Conservation (phyloP, 2,329 filamentous ascomycete genomes). For the Microsporum ferrugineum region DNA sequence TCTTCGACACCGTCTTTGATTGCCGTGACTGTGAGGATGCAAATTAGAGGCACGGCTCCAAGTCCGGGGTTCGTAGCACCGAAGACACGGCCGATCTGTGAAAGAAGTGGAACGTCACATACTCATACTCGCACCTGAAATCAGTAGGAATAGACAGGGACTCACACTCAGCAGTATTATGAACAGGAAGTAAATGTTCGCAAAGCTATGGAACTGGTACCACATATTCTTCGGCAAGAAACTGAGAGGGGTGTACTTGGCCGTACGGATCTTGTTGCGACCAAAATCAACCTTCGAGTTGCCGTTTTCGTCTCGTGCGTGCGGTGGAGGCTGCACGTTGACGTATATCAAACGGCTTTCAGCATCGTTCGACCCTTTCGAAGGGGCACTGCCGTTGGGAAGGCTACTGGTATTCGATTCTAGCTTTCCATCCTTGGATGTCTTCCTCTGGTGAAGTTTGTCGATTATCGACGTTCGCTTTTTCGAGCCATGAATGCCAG, state of each 20-base stretch:
- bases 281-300: constrained; percentile 58
- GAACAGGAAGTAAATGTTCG: constrained; percentile 97
- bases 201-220: constrained; percentile 97
- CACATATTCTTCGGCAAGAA: constrained; percentile 95
- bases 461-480: constrained; percentile 78
- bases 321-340: constrained; percentile 66
- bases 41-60: constrained; percentile 80
- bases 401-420: constrained; percentile 35
- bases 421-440: constrained; percentile 58
- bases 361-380: constrained; percentile 24
- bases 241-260: constrained; percentile 90
- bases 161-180: constrained; percentile 87
- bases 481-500: constrained; percentile 58
- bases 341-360: constrained; percentile 61
- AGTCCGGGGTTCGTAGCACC: constrained; percentile 82
- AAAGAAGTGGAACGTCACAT: background rate
- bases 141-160: constrained; percentile 19
- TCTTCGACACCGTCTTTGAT: constrained; percentile 95
- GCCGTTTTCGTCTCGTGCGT: constrained; percentile 70
- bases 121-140: too few relatives aligned
- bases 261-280: constrained; percentile 93
- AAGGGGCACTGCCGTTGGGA: constrained; percentile 19
- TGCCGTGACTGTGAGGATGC: constrained; percentile 78
- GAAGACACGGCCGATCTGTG: constrained; percentile 89
- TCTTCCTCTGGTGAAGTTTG: constrained; percentile 53